Evolutionary conservation across 768 basidiomycete genomes (phyloP), one percentile per base, ranked within the genome.

Genomic region (Galerina sulciceps): DNA sequence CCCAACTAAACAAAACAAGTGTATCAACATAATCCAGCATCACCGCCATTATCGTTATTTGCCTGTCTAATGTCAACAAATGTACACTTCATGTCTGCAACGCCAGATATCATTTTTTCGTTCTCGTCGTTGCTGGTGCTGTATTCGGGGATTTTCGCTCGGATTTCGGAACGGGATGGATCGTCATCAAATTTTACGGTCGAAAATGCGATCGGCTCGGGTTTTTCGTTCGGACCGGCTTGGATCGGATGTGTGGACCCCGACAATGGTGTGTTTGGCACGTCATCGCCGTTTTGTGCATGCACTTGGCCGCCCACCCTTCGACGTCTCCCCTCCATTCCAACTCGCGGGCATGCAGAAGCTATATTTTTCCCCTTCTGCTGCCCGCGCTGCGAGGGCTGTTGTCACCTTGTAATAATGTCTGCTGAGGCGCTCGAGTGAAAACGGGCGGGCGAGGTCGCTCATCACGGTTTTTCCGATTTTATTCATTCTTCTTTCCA

Each of bases 1-100:
- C 54, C 53, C 41, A 48, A 57, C 55, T 55, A 46, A 61, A 48
- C 52, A 61, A 59, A 48, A 37, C 65, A 63, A 66, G 59, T 66
- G 65, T 66, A 66, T 61, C 62, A 65, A 53, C 58, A 62, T 65
- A 65, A 65, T 65, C 61, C 49, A 61, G 56, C 58, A 59, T 58
- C 63, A 66, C 60, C 60, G 62, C 63, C 58, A 59, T 58, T 66
- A 66, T 61, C 60, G 62, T 66, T 63, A 66, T 63, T 63, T 55
- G 47, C 60, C 53, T 55, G 50, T 58, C 57, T 62, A 62, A 63
- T 51, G 20, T 14, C 61, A 55, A 53, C 40, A 14, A 49, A 45
- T 59, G 58, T 63, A 58, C 62, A 61, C 56, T 62, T 58, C 34
- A 37, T 53, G 48, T 55, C 55, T 50, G 48, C 48, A 48, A 22